phyloP scores from a whole-genome alignment of 352 stramenopile species.

The Phytophthora boehmeriae region DNA sequence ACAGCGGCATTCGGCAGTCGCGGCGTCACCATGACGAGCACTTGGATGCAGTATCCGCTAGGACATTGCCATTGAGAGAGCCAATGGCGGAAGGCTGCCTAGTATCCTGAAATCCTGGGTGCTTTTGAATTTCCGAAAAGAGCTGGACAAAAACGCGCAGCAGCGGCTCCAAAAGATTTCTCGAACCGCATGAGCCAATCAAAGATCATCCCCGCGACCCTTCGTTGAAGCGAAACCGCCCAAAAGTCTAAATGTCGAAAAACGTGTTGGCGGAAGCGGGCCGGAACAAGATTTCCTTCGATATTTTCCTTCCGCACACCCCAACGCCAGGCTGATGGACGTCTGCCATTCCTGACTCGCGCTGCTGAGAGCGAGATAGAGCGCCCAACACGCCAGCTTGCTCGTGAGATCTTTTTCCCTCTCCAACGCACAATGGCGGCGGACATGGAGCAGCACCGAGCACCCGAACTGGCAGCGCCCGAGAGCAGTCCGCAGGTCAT shows the following conservation, averaged over 20 bases:
- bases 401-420: constrained; percentile 1
- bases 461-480: constrained; percentile 29
- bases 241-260: constrained; percentile 2
- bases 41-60: not conserved
- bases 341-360: constrained; percentile 28
- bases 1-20: constrained; percentile 8
- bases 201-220: not conserved
- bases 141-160: not conserved
- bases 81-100: no score
- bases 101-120: not conserved
- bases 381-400: not conserved
- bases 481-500: constrained; percentile 22
- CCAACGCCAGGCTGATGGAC: constrained; percentile 20
- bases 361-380: not conserved
- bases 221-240: constrained; percentile 5
- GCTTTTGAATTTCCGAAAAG: constrained; percentile 24
- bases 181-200: not conserved
- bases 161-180: constrained; percentile 34
- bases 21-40: constrained; percentile 1
- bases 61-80: no score
- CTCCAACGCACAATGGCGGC: constrained; percentile 15
- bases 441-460: constrained; percentile 40
- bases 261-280: not conserved
- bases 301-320: constrained; percentile 30
- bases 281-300: constrained; percentile 18